Evolutionary conservation across 768 basidiomycete species (phyloP).

Genomic region (Hypsizygus marmoreus): DNA sequence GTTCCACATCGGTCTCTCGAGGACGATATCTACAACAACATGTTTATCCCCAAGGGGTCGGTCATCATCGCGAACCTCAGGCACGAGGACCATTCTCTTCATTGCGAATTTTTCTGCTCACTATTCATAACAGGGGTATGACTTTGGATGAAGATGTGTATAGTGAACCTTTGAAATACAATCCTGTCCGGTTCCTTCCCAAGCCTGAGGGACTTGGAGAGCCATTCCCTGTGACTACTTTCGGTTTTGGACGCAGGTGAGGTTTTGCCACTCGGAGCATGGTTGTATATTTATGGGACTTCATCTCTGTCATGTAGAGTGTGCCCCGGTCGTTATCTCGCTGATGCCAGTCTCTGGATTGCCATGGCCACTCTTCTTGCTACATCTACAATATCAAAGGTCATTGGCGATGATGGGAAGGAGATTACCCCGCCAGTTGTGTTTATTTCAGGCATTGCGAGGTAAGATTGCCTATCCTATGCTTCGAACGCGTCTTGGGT

Average conservation of each 20-base stretch:
- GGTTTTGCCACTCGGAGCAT: not conserved
- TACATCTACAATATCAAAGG: slow-evolving; percentile 26
- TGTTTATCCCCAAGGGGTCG: slow-evolving; percentile 37
- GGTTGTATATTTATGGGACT: not conserved
- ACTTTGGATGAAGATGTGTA: slow-evolving; percentile 25
- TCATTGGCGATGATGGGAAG: slow-evolving; percentile 13
- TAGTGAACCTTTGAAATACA: slow-evolving; percentile 22
- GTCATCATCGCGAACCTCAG: slow-evolving; percentile 26
- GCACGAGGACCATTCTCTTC: slow-evolving; percentile 10
- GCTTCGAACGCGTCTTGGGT: no score
- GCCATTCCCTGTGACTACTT: slow-evolving; percentile 22
- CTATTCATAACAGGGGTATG: slow-evolving; percentile 22
- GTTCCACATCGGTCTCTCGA: slow-evolving; percentile 25
- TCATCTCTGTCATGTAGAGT: slow-evolving; percentile 16
- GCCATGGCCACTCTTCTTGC: slow-evolving; percentile 29
- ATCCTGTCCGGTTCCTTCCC: slow-evolving; percentile 27
- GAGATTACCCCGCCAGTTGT: slow-evolving; percentile 33
- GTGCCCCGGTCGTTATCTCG: slow-evolving; percentile 46
- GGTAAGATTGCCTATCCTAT: no score
- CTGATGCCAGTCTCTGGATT: slow-evolving; percentile 40
- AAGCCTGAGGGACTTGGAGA: slow-evolving; percentile 22
- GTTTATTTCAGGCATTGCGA: slow-evolving; percentile 35
- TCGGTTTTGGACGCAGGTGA: slow-evolving; percentile 31
- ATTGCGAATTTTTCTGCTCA: not conserved
- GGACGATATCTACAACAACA: slow-evolving; percentile 33